Evolutionary conservation across 805 yeast genomes (phyloP).

Genomic region (Candida ficus): DNA sequence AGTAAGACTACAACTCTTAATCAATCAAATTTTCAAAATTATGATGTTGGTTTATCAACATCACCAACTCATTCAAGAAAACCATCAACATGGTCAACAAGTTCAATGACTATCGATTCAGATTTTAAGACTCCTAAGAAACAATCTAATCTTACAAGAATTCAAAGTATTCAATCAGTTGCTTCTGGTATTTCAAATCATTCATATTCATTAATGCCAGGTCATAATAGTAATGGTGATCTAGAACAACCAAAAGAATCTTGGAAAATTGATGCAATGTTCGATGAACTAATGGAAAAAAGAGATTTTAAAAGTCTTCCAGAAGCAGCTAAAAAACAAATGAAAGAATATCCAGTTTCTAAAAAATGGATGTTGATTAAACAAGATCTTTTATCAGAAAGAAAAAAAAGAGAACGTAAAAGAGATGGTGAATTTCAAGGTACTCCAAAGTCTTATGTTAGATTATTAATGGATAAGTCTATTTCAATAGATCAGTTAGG

Average conservation of each 20-base stretch:
- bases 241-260: conserved; percentile 67
- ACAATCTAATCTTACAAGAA: conserved; percentile 17
- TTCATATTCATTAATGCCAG: conserved; percentile 7
- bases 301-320: conserved; percentile 74
- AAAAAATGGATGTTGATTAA: conserved; percentile 90
- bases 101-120: conserved; percentile 6
- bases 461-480: conserved; percentile 62
- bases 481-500: conserved; percentile 68
- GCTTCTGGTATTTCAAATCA: conserved; percentile 2
- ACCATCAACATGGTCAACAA: conserved; percentile 21
- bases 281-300: conserved; percentile 73
- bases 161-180: conserved; percentile 20
- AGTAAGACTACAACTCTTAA: conserved; percentile 24
- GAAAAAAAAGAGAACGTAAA: conserved; percentile 45
- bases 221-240: conserved; percentile 8
- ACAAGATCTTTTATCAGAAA: conserved; percentile 79
- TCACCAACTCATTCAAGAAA: conserved; percentile 25
- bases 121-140: conserved; percentile 19
- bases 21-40: conserved; percentile 15
- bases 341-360: conserved; percentile 66
- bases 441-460: conserved; percentile 72
- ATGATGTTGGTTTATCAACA: conserved; percentile 20
- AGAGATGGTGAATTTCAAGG: conserved; percentile 21
- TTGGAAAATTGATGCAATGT: conserved; percentile 65
- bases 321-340: conserved; percentile 65